Evolutionary conservation across 2,329 filamentous ascomycete species (phyloP), one percentile per base, ranked within the genome.

Genomic region (Esteya vermicola): DNA sequence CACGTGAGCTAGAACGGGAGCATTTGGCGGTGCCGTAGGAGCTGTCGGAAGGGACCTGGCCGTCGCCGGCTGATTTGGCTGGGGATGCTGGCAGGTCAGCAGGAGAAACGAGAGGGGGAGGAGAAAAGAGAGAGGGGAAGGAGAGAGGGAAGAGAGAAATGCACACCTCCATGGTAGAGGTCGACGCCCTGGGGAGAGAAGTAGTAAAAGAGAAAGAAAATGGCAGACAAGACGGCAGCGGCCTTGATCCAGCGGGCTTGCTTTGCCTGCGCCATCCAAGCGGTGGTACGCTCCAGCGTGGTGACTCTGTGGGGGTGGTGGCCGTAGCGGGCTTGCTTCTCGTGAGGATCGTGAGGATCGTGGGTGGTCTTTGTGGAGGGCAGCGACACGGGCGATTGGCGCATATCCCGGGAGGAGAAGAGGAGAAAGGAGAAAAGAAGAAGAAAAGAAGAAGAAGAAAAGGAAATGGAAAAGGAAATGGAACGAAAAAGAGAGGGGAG

Each of bases 1-100:
- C 81, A 54, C 82, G 78, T 52, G 85, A 85, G 63, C 73, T 79
- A 32, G 91, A 85, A 56, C 79, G 84, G 44, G 78, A 77, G 70
- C 91, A 98, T 63, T 75, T 81, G 33, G 73, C 68, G 47, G 82
- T 78, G 49, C 73, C 73, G 52, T 78, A 71, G 9, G 77, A 74
- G 21, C 70, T 65, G 52, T 84, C 75, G 38, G 67, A 59, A 26
- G 72, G 67, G 2, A 57, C 54, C 53, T 79, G 74, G 47, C 72
- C 73, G 45, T 62, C 55, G 35, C 39, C 43, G 20, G 41, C 18
- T 9, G 37, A 20, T 13, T 27, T 21, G 6, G 20, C 39, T 33
- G 8, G 20, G 16, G 6, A 16, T 26, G 36, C 7, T 10, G n/a
- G 14, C 6, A 14, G 14, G 9, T 22, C 7, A 31, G 31, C 13